These are phyloP conservation scores for Sphagnum fallax DNA, from an alignment of 228 moss, liverwort and hornwort genomes.

Conservation along the genomic window DNA sequence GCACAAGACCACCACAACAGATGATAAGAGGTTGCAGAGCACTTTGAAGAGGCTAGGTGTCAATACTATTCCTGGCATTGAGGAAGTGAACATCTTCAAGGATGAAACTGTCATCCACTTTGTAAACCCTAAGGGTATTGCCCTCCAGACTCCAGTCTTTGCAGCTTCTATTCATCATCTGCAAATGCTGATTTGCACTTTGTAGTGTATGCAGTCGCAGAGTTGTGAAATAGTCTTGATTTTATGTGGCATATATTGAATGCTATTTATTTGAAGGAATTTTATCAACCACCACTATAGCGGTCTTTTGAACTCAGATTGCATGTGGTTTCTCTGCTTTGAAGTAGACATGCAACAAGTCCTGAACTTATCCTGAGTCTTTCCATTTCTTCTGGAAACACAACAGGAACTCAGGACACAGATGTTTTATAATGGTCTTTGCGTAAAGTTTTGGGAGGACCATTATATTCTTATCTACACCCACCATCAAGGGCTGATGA, in stretches of 20 bases:
- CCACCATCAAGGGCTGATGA: no score
- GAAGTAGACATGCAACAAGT: no score
- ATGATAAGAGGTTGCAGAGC: constrained; percentile 88
- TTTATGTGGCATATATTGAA: not conserved
- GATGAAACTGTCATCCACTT: constrained; percentile 90
- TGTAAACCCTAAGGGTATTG: constrained; percentile 74
- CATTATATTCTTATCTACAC: no score
- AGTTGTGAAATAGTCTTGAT: not conserved
- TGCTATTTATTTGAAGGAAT: not conserved
- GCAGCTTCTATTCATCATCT: not conserved
- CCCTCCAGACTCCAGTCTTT: not conserved
- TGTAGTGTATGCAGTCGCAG: not conserved
- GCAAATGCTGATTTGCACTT: not conserved
- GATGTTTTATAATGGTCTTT: no score
- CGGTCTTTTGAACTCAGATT: not conserved
- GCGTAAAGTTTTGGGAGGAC: no score
- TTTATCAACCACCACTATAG: not conserved
- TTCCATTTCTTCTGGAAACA: no score
- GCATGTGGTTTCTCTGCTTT: not conserved
- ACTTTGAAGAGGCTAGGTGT: constrained; percentile 91
- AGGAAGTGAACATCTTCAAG: constrained; percentile 93
- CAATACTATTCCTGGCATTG: constrained; percentile 84
- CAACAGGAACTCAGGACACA: no score
- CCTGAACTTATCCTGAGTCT: no score
- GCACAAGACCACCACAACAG: constrained; percentile 89